These are phyloP conservation scores for Salix exigua DNA, from an alignment of 345 rosid genomes.

Conservation along the genomic window DNA sequence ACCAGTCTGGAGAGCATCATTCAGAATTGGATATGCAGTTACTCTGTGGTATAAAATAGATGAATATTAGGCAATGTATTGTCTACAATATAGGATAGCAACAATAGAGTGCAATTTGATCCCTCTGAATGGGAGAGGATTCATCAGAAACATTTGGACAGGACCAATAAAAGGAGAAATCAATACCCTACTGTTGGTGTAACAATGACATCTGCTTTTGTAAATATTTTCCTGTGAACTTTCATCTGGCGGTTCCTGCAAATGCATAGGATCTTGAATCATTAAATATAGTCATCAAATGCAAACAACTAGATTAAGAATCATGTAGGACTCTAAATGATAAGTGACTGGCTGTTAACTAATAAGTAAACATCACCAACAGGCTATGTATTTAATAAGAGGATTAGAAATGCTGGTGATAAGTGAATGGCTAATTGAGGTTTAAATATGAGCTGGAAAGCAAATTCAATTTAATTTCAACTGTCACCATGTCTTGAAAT, in stretches of 20 bases:
- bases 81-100: not conserved
- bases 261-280: not conserved
- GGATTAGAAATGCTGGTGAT: not conserved
- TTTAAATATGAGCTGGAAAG: not conserved
- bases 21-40: slow-evolving; percentile 52
- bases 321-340: not conserved
- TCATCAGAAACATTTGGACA: too few species aligned
- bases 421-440: not conserved
- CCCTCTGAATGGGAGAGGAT: not conserved
- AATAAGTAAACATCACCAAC: not conserved
- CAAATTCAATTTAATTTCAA: not conserved
- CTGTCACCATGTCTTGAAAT: not conserved
- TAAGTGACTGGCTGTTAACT: not conserved
- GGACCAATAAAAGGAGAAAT: not conserved
- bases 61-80: not conserved
- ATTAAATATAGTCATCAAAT: not conserved
- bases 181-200: slow-evolving; percentile 67
- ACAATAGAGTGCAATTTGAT: not conserved
- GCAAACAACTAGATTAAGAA: not conserved
- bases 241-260: slow-evolving; percentile 61
- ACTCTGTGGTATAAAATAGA: slow-evolving; percentile 34
- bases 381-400: not conserved
- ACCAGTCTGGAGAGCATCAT: slow-evolving; percentile 52
- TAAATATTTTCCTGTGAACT: slow-evolving; percentile 44
- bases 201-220: slow-evolving; percentile 59